Evolutionary conservation across 2,329 filamentous ascomycete genomes (phyloP).

Genomic region (Pseudogymnoascus verrucosus): DNA sequence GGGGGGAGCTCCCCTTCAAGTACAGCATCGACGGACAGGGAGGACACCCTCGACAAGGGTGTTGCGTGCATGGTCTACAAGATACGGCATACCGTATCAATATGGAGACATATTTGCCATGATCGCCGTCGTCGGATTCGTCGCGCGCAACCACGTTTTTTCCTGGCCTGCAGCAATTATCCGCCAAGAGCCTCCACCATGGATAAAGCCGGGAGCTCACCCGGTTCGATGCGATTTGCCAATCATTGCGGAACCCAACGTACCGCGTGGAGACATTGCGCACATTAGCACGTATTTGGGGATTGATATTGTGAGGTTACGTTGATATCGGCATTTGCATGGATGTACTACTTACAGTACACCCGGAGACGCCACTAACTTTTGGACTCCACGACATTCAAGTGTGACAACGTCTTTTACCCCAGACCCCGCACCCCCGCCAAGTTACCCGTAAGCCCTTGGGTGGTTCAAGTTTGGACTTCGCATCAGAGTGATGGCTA

Average conservation of each 20-base stretch:
- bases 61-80: background rate
- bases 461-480: background rate
- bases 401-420: background rate
- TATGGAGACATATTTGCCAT: background rate
- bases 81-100: background rate
- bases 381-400: background rate
- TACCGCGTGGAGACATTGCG: background rate
- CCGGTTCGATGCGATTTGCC: conserved; percentile 3
- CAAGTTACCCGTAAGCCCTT: background rate
- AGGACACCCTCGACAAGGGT: background rate
- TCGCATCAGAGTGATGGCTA: background rate
- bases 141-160: conserved; percentile 1
- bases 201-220: conserved; percentile 6
- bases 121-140: conserved; percentile 4
- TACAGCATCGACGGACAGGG: background rate
- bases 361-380: background rate
- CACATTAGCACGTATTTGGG: background rate
- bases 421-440: conserved; percentile 5
- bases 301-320: background rate
- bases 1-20: background rate
- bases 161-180: background rate
- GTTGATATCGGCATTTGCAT: background rate
- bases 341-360: background rate
- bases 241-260: background rate
- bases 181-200: conserved; percentile 6